Evolutionary conservation across 2,329 filamentous ascomycete species (phyloP), one percentile per base, ranked within the genome.

Genomic region (Hymenoscyphus occultus): DNA sequence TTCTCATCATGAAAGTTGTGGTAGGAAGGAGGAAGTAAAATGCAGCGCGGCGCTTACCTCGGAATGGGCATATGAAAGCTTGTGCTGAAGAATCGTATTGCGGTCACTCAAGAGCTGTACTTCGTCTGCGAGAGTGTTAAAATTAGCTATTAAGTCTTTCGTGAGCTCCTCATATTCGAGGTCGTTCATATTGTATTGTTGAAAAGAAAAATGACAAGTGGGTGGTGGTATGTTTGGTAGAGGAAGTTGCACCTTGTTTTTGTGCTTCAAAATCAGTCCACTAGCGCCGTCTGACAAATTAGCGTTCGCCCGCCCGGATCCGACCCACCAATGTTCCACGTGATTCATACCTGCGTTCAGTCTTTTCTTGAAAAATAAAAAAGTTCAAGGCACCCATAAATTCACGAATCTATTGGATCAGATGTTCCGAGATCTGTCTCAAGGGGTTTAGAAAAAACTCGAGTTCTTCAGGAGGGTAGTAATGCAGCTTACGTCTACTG

Each of bases 31-130:
- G 66, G 63, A 64, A 64, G 58, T 45, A 66, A 68, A 61, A 57
- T 58, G 35, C 2, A 35, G 35, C 40, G 58, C 51, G 66, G 68
- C 66, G 73, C 83, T 76, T 81, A 89, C 86, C 82, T 88, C 86
- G 75, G 88, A 85, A 71, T 88, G 86, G 39, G 86, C 86, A 77
- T 85, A 89, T 62, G 84, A 82, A 70, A 89, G 79, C 77, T 89
- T 89, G 76, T 89, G 85, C 78, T 89, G 86, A 65, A 89, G 78
- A 63, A 89, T 83, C 35, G 84, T 87, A 74, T 88, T 88, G 70
- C 84, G 82, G 74, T 89, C 86, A 69, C 83, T 83, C 74, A 89
- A 75, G 63, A 80, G 81, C 77, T 89, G 86, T 54, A 88, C 85
- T 77, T 89, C 83, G 77, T 88, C 83, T 71, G 86, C 86, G 64